Evolutionary conservation across 495 filamentous ascomycete species (phyloP).

Genomic region (Xylaria flabelliformis): DNA sequence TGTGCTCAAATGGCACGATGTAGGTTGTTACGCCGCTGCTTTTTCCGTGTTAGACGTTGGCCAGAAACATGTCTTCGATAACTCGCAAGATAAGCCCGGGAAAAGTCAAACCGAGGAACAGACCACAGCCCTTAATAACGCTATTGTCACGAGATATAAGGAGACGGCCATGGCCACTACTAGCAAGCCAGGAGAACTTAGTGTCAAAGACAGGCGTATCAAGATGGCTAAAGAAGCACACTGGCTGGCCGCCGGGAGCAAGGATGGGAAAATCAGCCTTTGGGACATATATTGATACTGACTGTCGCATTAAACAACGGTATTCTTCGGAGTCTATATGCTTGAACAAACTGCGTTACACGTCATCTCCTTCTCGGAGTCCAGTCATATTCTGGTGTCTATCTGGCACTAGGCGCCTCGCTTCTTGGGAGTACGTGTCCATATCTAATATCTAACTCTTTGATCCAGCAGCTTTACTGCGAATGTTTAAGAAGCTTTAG

Average conservation of each 20-base stretch:
- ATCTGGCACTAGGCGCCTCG: neutral
- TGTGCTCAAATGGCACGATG: constrained; percentile 94
- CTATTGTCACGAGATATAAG: neutral
- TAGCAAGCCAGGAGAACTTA: constrained; percentile 45
- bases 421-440: neutral
- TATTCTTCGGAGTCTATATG: neutral
- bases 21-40: constrained; percentile 84
- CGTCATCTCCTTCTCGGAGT: no score
- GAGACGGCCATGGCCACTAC: constrained; percentile 22
- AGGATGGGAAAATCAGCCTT: constrained; percentile 94
- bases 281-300: constrained; percentile 87
- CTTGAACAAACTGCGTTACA: constrained; percentile 1
- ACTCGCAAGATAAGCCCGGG: neutral
- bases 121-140: neutral
- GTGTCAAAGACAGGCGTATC: constrained; percentile 68
- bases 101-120: constrained; percentile 1
- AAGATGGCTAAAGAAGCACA: constrained; percentile 72
- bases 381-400: neutral
- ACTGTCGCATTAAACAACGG: neutral
- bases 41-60: constrained; percentile 64
- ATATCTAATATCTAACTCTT: neutral
- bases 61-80: neutral
- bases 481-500: constrained; percentile 28
- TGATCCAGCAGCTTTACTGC: neutral
- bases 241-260: constrained; percentile 90